phyloP scores from a whole-genome alignment of 2,329 filamentous ascomycete species.

The Aspergillus pseudoglaucus region DNA sequence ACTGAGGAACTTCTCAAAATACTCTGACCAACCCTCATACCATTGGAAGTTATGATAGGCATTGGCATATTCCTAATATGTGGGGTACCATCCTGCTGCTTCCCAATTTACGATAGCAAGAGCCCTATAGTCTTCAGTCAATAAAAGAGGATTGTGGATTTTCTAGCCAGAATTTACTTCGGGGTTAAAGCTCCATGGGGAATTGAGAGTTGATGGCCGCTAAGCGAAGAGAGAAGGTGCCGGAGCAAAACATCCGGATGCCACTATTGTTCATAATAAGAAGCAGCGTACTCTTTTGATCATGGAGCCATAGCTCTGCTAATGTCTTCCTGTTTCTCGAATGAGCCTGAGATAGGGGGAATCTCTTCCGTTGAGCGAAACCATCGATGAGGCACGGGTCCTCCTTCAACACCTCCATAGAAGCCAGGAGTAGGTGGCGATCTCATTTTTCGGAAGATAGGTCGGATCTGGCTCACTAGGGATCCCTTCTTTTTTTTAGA shows the following conservation, averaged over 20 bases:
- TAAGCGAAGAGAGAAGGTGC: constrained; percentile 13
- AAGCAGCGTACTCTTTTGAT: constrained; percentile 9
- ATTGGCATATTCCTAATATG: constrained; percentile 20
- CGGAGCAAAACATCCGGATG: constrained; percentile 14
- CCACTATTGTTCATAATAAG: constrained; percentile 8
- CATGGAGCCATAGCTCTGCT: constrained; percentile 4
- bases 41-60: constrained; percentile 16
- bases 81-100: constrained; percentile 22
- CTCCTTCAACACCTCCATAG: neutral
- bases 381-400: neutral
- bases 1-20: constrained; percentile 18
- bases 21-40: constrained; percentile 19
- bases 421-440: neutral
- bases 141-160: constrained; percentile 5
- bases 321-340: neutral
- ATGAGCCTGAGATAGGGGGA: neutral
- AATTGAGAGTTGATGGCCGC: constrained; percentile 14
- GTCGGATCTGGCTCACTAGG: neutral
- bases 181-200: constrained; percentile 19
- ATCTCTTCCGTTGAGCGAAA: neutral
- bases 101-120: constrained; percentile 20
- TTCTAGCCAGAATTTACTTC: constrained; percentile 17
- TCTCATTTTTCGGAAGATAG: neutral
- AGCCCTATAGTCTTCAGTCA: constrained; percentile 11
- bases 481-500: neutral